Conservation (phyloP, 2,329 filamentous ascomycete genomes). For the Boeremia exigua region DNA sequence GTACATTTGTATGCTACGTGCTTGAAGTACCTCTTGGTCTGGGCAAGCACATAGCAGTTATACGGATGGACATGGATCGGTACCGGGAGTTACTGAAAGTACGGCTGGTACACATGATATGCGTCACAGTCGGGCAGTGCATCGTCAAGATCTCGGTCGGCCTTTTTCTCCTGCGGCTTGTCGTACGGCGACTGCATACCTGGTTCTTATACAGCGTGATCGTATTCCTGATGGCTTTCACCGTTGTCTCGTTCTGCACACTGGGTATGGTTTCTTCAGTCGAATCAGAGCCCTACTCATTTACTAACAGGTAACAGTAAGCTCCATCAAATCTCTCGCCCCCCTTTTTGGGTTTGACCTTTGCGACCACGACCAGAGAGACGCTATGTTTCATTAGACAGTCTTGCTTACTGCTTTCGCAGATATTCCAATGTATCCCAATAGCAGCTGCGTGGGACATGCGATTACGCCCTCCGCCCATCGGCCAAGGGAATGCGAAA, state of each 20-base stretch:
- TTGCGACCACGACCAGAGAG: conserved; percentile 15
- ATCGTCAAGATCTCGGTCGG: conserved; percentile 57
- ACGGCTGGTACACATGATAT: conserved; percentile 53
- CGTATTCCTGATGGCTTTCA: conserved; percentile 52
- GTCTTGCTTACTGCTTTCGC: not conserved
- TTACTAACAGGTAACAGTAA: not conserved
- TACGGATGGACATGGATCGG: conserved; percentile 38
- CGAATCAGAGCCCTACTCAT: not conserved
- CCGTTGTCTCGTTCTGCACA: conserved; percentile 28
- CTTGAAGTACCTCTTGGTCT: conserved; percentile 55
- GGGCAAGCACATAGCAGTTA: conserved; percentile 53
- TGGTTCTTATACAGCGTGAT: conserved; percentile 52
- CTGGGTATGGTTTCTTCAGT: not conserved
- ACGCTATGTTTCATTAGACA: conserved; percentile 40
- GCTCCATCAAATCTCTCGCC: conserved; percentile 28
- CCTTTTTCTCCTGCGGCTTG: conserved; percentile 54
- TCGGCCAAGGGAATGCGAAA: conserved; percentile 39
- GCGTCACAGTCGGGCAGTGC: conserved; percentile 54
- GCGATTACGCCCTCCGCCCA: conserved; percentile 36
- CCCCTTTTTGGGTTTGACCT: too few species aligned
- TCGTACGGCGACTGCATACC: conserved; percentile 50
- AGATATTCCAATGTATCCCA: conserved; percentile 56
- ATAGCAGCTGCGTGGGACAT: conserved; percentile 54
- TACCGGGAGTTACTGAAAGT: conserved; percentile 49
- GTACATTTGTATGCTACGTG: conserved; percentile 51